These are phyloP conservation scores for Eimeria sp. DNA, from an alignment of 169 alveolate genomes.

Conservation along the genomic window DNA sequence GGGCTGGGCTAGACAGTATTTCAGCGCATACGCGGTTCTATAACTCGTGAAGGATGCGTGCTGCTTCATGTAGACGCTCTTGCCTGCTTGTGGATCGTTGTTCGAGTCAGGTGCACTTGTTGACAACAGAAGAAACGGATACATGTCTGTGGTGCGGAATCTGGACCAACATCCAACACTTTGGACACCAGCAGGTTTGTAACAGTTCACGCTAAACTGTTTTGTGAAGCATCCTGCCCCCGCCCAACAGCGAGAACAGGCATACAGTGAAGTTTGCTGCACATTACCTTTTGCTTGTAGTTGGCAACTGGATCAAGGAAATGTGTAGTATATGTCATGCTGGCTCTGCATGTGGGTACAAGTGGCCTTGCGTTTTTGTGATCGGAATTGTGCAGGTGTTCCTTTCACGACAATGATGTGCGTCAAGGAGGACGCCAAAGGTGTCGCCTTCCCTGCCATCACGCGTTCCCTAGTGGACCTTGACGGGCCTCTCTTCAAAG, in stretches of 20 bases:
- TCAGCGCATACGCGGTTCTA: background rate
- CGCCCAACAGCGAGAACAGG: background rate
- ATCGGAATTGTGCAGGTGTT: slow-evolving; percentile 86
- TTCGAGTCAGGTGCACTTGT: slow-evolving; percentile 94
- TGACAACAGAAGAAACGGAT: slow-evolving; percentile 94
- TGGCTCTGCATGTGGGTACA: background rate
- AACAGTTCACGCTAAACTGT: background rate
- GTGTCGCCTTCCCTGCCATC: slow-evolving; percentile 94
- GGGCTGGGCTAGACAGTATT: background rate
- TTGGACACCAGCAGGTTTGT: slow-evolving; percentile 83
- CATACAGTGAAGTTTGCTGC: background rate
- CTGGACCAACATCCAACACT: slow-evolving; percentile 89
- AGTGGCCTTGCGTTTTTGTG: background rate
- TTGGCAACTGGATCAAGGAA: background rate
- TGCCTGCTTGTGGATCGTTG: slow-evolving; percentile 82
- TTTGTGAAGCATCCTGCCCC: background rate
- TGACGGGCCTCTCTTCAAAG: slow-evolving; percentile 95
- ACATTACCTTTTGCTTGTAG: background rate
- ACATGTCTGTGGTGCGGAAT: slow-evolving; percentile 96
- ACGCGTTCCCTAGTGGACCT: slow-evolving; percentile 96
- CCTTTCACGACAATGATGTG: slow-evolving; percentile 93
- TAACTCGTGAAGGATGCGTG: background rate
- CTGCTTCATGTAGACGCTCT: background rate
- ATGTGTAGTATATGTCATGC: background rate
- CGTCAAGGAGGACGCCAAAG: slow-evolving; percentile 88